A percentile compares a stretch with the other conserved stretches of the same genome.
These are phyloP conservation scores for Citropsis articulata DNA, from an alignment of 345 rosid genomes.

Conservation along the genomic window DNA sequence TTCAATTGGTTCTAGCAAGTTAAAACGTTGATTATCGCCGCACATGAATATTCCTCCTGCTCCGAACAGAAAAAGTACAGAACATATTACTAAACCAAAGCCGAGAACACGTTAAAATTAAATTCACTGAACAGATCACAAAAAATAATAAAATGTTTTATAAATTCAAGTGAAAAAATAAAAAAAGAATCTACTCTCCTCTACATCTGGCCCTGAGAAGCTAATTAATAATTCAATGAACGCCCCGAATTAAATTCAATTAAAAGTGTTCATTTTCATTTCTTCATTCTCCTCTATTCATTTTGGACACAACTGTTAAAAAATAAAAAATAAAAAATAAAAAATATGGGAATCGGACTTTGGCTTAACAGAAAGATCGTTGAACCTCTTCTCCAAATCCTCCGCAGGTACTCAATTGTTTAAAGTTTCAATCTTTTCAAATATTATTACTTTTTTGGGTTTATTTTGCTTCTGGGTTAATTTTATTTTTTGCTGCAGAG, in stretches of 20 bases:
- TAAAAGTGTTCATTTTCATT: not conserved
- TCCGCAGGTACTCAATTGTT: constrained; percentile 49
- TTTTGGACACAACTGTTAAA: not conserved
- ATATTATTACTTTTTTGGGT: not conserved
- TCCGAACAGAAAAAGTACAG: not conserved
- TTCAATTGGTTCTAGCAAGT: not conserved
- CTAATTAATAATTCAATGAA: not conserved
- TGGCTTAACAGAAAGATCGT: constrained; percentile 60
- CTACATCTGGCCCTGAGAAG: not conserved
- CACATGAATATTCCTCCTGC: not conserved
- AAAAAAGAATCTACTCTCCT: not conserved
- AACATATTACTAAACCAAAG: not conserved
- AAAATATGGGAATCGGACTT: constrained; percentile 24
- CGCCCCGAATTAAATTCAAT: not conserved
- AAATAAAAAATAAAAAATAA: not conserved
- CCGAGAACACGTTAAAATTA: not conserved
- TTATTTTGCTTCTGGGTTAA: not conserved
- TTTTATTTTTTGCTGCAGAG: constrained; percentile 35
- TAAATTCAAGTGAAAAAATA: not conserved
- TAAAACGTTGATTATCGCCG: not conserved
- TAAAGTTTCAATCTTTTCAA: not conserved
- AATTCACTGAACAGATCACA: not conserved
- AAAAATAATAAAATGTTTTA: not conserved
- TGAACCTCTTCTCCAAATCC: constrained; percentile 73
- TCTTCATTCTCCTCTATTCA: not conserved